Evolutionary conservation across 1,284 basidiomycete genomes (phyloP).

Genomic region (Peniophora sp.): DNA sequence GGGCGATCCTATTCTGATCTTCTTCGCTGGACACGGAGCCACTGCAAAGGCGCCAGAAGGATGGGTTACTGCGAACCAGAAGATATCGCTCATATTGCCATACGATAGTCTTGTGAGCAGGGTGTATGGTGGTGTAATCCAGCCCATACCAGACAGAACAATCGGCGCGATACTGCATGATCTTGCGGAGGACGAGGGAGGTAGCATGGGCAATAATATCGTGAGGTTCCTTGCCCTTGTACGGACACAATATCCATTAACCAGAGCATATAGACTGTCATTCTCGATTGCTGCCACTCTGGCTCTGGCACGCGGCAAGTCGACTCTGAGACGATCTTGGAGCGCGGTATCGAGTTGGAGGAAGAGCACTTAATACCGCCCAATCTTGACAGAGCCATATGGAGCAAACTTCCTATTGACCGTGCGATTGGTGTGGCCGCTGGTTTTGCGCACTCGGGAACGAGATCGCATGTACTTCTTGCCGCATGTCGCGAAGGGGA

Average conservation of each 20-base stretch:
- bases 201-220: conserved; percentile 26
- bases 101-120: background rate
- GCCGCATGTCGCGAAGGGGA: conserved; percentile 27
- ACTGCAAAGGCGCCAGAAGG: background rate
- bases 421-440: conserved; percentile 8
- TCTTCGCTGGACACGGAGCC: conserved; percentile 6
- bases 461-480: conserved; percentile 26
- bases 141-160: conserved; percentile 16
- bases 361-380: conserved; percentile 12
- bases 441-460: conserved; percentile 17
- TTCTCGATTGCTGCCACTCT: conserved; percentile 31
- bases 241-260: background rate
- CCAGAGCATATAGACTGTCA: conserved; percentile 21
- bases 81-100: background rate
- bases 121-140: background rate
- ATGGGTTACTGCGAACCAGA: background rate
- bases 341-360: conserved; percentile 11
- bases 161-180: conserved; percentile 13
- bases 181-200: conserved; percentile 9
- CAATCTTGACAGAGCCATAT: conserved; percentile 14
- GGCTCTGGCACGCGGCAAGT: conserved; percentile 17
- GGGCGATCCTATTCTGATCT: conserved; percentile 6
- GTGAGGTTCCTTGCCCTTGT: conserved; percentile 13
- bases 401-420: conserved; percentile 5
- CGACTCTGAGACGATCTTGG: conserved; percentile 10